Evolutionary conservation across 257 asterid genomes (phyloP).

Genomic region (Cynanchum wilfordii): DNA sequence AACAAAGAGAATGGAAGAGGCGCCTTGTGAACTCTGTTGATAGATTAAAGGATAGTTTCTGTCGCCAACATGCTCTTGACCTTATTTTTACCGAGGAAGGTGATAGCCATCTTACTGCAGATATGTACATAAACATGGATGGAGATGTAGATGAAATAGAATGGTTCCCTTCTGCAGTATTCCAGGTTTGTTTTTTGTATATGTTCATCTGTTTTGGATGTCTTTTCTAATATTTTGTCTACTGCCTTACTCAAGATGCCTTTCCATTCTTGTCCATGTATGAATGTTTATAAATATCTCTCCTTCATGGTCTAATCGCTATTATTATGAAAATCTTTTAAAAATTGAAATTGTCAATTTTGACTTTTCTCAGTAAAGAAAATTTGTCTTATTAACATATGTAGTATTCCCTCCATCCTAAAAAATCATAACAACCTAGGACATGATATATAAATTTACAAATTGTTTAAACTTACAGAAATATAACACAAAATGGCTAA

Average conservation of each 20-base stretch:
- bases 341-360: background rate
- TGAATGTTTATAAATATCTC: background rate
- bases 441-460: too few species aligned
- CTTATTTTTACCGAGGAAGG: constrained; percentile 98
- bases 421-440: too few species aligned
- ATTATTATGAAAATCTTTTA: background rate
- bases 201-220: background rate
- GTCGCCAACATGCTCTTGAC: constrained; percentile 93
- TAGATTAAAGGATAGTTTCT: constrained; percentile 90
- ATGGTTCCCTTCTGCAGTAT: constrained; percentile 90
- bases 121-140: constrained; percentile 75
- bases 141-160: constrained; percentile 77
- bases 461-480: too few species aligned
- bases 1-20: constrained; percentile 97
- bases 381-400: background rate
- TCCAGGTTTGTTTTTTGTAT: constrained; percentile 61
- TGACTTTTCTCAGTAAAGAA: background rate
- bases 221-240: background rate
- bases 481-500: too few species aligned
- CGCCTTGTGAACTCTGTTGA: constrained; percentile 78
- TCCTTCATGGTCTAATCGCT: background rate
- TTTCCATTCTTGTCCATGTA: background rate
- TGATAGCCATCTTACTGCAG: constrained; percentile 83
- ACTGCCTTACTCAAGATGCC: background rate
- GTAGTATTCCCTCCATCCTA: background rate